Base-by-base conservation (phyloP, 2,329 filamentous ascomycete species). In the Thermothelomyces thermophilus region DNA sequence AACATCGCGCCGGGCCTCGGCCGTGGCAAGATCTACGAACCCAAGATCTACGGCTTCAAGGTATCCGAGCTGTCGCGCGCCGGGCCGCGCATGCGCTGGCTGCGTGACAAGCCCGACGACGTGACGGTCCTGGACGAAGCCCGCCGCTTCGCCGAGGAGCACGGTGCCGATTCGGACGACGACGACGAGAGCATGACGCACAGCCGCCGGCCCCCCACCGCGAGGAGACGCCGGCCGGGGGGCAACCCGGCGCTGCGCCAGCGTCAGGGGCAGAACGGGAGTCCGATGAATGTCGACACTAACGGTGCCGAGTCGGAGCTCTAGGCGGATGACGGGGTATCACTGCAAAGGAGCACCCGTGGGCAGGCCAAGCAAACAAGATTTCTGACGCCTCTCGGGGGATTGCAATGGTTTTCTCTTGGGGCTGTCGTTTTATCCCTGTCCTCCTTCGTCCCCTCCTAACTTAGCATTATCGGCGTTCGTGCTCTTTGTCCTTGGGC, bases 81-180 rank as follows among this genome's bases (percentile, higher is more conserved):
- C 20, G 93, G 93, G 0, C 93, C 93, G 11, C 80, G 93, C 54
- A 98, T 98, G 93, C 90, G 90, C 66, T 98, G 93, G 93, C 73
- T 98, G 60, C 82, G 93, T 58, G 83, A 86, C 68, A 86, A 90
- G 64, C 93, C 93, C 0, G 74, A 75, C 13, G 82, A 95, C 62
- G 75, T 95, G 48, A 83, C 76, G 37, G 87, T 95, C 60, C 74
- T 97, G 43, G 90, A 98, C 64, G 93, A 98, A 70, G 75, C 78
- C n/a, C 70, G 74, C 10, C 66, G 70, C 7, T 80, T 73, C 57
- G 74, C 71, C 20, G 72, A 73, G 51, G 71, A 77, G 41, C 72
- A 79, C 55, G 71, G 70, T 2, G 42, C 24, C 7, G 77, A 81
- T 40, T 74, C 71, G 20, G 79, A 83, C n/a, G 77, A 81, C 24